Evolutionary conservation across 441 rosid species (phyloP).

Genomic region (Manihot esculenta): DNA sequence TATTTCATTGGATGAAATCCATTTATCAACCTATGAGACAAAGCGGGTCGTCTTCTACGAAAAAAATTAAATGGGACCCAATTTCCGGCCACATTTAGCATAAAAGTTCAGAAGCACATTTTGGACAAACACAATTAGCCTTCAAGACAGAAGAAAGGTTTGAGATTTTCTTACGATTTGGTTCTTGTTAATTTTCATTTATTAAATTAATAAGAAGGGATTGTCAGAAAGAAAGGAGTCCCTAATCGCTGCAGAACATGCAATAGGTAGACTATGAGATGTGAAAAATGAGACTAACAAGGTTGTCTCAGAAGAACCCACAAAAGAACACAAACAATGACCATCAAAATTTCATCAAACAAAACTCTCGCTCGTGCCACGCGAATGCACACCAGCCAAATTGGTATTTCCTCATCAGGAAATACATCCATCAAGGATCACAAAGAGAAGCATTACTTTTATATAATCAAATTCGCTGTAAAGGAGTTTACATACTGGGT

Average conservation of each 20-base stretch:
- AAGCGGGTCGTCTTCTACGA: too few species aligned
- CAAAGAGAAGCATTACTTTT: constrained; percentile 28
- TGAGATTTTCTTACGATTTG: too few species aligned
- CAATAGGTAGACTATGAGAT: background rate
- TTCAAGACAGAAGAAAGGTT: too few species aligned
- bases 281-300: background rate
- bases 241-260: background rate
- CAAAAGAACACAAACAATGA: background rate
- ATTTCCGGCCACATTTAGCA: background rate
- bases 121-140: background rate
- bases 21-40: too few species aligned
- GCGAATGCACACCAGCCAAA: constrained; percentile 9
- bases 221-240: too few species aligned
- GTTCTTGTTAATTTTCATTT: too few species aligned
- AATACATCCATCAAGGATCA: constrained; percentile 32
- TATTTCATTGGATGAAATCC: too few species aligned
- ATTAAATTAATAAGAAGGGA: too few species aligned
- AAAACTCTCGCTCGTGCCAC: background rate
- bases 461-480: constrained; percentile 38
- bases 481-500: constrained; percentile 37
- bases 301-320: background rate
- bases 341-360: background rate
- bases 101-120: background rate
- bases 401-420: constrained; percentile 37
- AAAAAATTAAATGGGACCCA: too few species aligned